Evolutionary conservation across 2,329 filamentous ascomycete species (phyloP), one percentile per base, ranked within the genome.

Genomic region (Penicillium sp.): DNA sequence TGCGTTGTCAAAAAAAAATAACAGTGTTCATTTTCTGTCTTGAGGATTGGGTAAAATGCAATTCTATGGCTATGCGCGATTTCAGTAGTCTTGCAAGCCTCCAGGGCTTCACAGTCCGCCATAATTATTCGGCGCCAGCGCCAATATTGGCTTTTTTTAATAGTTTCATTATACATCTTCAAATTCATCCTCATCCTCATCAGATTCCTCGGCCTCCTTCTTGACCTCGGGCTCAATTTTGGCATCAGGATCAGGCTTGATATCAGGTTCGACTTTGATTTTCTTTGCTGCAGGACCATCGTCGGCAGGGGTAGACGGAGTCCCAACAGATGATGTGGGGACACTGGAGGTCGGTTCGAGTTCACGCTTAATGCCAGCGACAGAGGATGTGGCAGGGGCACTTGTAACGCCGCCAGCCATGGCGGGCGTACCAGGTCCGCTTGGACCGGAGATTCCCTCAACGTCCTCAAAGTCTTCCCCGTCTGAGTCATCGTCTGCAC

Each of bases 401-500:
- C 69, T 73, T 7, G 70, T 69, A 6, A 70, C 69, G 3, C 66
- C 66, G 12, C 59, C 58, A 8, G 53, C 61, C 6, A 68, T 66
- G 12, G 71, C 71, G 19, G 73, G 72, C 17, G 73, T 76, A 8
- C 64, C 68, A 5, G 74, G 69, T 23, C 73, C 75, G 58, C 72
- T 71, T 39, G 69, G 70, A 21, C 66, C 72, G 15, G 74, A 73
- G 12, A 71, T 66, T n/a, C 72, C 72, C 7, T 71, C 72, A 7
- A 80, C 74, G 42, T 80, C 78, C 60, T 79, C 78, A 43, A 79
- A 79, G 50, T 77, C 72, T 43, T 74, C 74, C 42, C 76, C 74
- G n/a, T 77, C 75, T 1, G 72, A 77, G 27, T 74, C 73, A 38
- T 77, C 75, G 3, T 76, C 75, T 12, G 67, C 74, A 42, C 70